A percentile compares a stretch with the other conserved stretches of the same genome.
These are phyloP conservation scores for Fusarium sarcochroum DNA, from an alignment of 2,329 filamentous ascomycete species.

Conservation along the genomic window DNA sequence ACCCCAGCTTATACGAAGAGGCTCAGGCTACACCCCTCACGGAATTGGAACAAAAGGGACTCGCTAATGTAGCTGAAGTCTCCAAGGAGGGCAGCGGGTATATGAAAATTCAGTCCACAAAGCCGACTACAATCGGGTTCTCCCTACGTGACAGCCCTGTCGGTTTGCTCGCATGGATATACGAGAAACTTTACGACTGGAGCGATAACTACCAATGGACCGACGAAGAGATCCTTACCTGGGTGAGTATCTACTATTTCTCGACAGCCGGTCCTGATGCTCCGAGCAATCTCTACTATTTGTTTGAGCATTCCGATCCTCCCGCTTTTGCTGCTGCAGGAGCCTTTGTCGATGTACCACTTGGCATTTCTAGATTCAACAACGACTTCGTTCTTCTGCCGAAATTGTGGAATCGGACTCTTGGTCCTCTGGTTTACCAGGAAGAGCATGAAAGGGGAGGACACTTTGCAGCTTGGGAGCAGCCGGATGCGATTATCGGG, in stretches of 20 bases:
- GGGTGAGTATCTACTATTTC: conserved; percentile 81
- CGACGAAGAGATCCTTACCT: conserved; percentile 81
- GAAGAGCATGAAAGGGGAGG: conserved; percentile 65
- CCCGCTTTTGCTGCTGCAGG: conserved; percentile 2
- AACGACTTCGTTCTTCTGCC: conserved; percentile 69
- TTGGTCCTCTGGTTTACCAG: conserved; percentile 73
- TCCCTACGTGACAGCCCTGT: conserved; percentile 78
- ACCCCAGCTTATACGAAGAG: not conserved
- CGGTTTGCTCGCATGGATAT: conserved; percentile 81
- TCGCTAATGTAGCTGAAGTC: not conserved
- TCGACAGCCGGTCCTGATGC: conserved; percentile 78
- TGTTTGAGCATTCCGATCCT: conserved; percentile 62
- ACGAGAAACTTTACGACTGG: conserved; percentile 86
- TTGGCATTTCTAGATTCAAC: conserved; percentile 68
- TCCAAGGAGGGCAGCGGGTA: conserved; percentile 45
- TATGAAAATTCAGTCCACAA: conserved; percentile 65
- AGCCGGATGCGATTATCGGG: conserved; percentile 64
- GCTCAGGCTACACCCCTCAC: not conserved
- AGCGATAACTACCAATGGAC: conserved; percentile 80
- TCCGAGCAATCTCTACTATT: conserved; percentile 81
- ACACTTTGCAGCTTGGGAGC: conserved; percentile 73
- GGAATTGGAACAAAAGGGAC: not conserved
- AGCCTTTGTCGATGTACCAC: conserved; percentile 51
- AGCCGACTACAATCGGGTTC: conserved; percentile 81
- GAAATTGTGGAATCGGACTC: conserved; percentile 66